Conservation (phyloP, 805 yeast genomes). For the Wickerhamiella parazyma region DNA sequence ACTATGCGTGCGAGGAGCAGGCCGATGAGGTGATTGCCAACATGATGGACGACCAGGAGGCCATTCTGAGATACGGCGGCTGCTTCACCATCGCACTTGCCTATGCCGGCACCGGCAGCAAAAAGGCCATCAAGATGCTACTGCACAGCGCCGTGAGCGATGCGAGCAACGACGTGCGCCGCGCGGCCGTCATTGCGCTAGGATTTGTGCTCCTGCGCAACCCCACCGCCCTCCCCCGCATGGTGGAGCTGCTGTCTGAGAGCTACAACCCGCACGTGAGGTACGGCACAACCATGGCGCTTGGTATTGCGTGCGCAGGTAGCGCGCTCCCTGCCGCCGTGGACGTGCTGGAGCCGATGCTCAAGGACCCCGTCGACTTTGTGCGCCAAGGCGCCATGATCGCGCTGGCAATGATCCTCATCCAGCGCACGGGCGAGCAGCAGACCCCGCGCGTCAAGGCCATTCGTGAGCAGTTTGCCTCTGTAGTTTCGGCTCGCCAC, state of each 20-base stretch:
- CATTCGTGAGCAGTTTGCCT: constrained; percentile 59
- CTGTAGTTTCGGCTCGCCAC: constrained; percentile 70
- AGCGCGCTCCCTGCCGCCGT: constrained; percentile 78
- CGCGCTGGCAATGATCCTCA: constrained; percentile 80
- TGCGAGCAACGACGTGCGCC: constrained; percentile 89
- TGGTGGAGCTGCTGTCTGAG: constrained; percentile 83
- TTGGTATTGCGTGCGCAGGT: constrained; percentile 96
- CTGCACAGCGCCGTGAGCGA: constrained; percentile 93
- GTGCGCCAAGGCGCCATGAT: constrained; percentile 96
- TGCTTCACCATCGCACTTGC: constrained; percentile 90
- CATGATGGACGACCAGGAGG: constrained; percentile 59
- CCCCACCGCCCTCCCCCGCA: constrained; percentile 84
- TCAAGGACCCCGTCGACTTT: constrained; percentile 89
- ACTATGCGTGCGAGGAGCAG: constrained; percentile 71
- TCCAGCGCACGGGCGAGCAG: constrained; percentile 77
- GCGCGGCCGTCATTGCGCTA: constrained; percentile 84
- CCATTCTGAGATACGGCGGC: constrained; percentile 89
- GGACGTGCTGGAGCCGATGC: constrained; percentile 81
- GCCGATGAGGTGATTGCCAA: constrained; percentile 58
- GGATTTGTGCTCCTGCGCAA: constrained; percentile 88
- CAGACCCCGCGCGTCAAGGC: constrained; percentile 67
- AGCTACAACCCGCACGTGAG: constrained; percentile 97
- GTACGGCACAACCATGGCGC: constrained; percentile 94
- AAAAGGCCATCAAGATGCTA: constrained; percentile 69
- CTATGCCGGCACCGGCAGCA: constrained; percentile 91